Evolutionary conservation across 805 yeast genomes (phyloP).

Genomic region (Blastobotrys chiropterorum): DNA sequence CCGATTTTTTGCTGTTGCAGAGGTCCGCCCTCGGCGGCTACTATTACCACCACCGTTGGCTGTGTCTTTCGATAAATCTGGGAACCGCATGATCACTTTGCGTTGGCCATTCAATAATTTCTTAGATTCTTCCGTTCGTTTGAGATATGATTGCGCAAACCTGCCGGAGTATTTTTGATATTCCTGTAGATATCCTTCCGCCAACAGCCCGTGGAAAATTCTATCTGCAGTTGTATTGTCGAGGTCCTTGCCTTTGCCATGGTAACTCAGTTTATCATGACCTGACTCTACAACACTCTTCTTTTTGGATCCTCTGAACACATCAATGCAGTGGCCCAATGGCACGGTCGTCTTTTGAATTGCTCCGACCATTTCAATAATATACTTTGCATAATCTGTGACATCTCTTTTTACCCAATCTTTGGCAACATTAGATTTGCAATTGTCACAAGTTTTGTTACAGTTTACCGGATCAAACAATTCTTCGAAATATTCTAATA

Average conservation of each 20-base stretch:
- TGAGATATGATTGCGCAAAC: slow-evolving; percentile 25
- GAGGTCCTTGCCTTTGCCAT: slow-evolving; percentile 63
- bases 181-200: slow-evolving; percentile 61
- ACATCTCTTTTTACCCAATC: slow-evolving; percentile 44
- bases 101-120: slow-evolving; percentile 37
- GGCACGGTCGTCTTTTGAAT: slow-evolving; percentile 58
- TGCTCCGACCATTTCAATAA: slow-evolving; percentile 52
- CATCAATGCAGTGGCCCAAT: slow-evolving; percentile 72
- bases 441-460: slow-evolving; percentile 76
- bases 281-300: slow-evolving; percentile 59
- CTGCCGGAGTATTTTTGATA: slow-evolving; percentile 64
- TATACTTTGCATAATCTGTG: slow-evolving; percentile 53
- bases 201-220: slow-evolving; percentile 69
- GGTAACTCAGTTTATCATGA: slow-evolving; percentile 52
- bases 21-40: not conserved
- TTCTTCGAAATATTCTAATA: slow-evolving; percentile 86
- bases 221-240: slow-evolving; percentile 73
- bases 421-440: slow-evolving; percentile 35
- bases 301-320: slow-evolving; percentile 64
- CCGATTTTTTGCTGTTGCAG: not conserved
- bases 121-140: not conserved
- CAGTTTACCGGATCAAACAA: slow-evolving; percentile 62
- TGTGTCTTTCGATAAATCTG: not conserved
- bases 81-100: slow-evolving; percentile 20
- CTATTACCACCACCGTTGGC: slow-evolving; percentile 12